Evolutionary conservation across 2,329 filamentous ascomycete genomes (phyloP), one percentile per base, ranked within the genome.

Genomic region (Colletotrichum paranaense): DNA sequence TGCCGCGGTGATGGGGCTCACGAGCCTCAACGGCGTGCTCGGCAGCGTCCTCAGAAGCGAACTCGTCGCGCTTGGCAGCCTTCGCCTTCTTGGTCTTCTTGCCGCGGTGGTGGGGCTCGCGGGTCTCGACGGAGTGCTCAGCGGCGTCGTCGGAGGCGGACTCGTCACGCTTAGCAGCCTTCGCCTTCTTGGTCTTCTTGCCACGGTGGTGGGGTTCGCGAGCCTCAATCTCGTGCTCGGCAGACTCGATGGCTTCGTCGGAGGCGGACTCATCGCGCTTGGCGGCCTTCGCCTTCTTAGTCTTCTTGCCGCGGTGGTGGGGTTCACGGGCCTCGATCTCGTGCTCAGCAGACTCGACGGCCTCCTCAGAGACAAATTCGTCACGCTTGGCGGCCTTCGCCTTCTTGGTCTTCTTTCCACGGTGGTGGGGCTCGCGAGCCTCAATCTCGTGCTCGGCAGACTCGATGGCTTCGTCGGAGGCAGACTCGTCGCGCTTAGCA

Each of bases 281-380:
- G 52, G 22, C 42, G 12, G 14, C 67, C 49, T 73, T 68, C 19
- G 49, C 59, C n/a, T 70, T 72, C 53, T 65, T 68, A 19, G 65
- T 71, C 62, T 71, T 75, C 67, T 75, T 75, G 62, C 62, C 70
- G 2, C 55, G 26, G 56, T 74, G 72, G 26, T 76, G 72, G 32
- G 75, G 75, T 32, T 76, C 75, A 26, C 75, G 75, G 35, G 75
- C 55, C 24, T 76, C 75, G 8, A 76, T 63, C 3, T 46, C 42
- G 16, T 19, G 42, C 38, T 42, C 38, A 5, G 38, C 12, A 46
- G 42, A 19, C 42, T 46, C 42, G 0, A 46, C 3, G 12, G 42
- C 57, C 8, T 32, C 67, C 30, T 70, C 67, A 19, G 9, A 62
- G 38, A 32, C 46, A 4, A 42, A 58, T 56, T 57, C 72, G 14